Conservation (phyloP, 2,329 filamentous ascomycete genomes). For the Cladophialophora bantiana region DNA sequence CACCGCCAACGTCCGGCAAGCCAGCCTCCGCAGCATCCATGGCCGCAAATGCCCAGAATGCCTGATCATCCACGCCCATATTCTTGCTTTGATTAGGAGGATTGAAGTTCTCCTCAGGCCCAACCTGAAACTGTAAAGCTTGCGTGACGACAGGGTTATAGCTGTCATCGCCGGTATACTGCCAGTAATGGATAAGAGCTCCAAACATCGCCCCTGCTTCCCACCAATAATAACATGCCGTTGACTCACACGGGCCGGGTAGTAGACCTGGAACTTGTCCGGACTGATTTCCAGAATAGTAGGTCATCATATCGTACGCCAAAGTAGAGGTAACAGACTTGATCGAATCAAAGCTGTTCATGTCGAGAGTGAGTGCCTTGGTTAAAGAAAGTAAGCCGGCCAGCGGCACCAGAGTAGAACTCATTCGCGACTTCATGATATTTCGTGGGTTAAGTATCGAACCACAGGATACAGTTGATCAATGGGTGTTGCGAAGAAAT, state of each 20-base stretch:
- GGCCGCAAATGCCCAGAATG: conserved; percentile 49
- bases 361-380: conserved; percentile 31
- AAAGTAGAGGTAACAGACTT: conserved; percentile 44
- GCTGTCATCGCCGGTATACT: conserved; percentile 50
- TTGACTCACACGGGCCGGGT: conserved; percentile 40
- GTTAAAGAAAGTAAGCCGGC: conserved; percentile 34
- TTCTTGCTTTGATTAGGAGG: conserved; percentile 52
- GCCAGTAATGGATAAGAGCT: conserved; percentile 53
- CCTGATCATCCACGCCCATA: conserved; percentile 45
- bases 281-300: conserved; percentile 46
- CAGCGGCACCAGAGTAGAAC: conserved; percentile 34
- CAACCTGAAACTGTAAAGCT: conserved; percentile 50
- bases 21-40: conserved; percentile 48
- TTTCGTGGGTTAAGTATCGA: background rate
- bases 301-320: conserved; percentile 46
- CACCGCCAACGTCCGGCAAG: conserved; percentile 48
- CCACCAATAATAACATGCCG: conserved; percentile 48
- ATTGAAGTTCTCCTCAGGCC: conserved; percentile 50
- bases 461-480: background rate
- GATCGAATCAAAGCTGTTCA: conserved; percentile 44
- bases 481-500: background rate
- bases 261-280: conserved; percentile 45
- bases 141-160: conserved; percentile 51
- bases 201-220: conserved; percentile 48
- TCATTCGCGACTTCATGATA: conserved; percentile 30